Base-by-base conservation (phyloP, 78 protist genomes). In the Pelomyxa schiedti region DNA sequence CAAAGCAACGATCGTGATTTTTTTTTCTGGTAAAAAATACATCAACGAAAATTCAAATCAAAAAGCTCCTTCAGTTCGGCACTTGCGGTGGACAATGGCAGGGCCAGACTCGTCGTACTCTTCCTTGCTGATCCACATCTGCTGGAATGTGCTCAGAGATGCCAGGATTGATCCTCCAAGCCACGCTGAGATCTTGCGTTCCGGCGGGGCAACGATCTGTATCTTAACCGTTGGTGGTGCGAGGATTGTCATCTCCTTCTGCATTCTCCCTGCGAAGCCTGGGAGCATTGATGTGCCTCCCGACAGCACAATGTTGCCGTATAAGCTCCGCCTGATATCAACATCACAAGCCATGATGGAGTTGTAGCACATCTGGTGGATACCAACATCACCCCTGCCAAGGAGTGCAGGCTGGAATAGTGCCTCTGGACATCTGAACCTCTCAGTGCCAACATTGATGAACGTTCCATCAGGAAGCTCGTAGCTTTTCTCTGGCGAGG, bases 101-200 rank as follows among this genome's bases (percentile, higher is more conserved):
- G n/a, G n/a, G n/a, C n/a, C n/a, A n/a, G n/a, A n/a, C n/a, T n/a
- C n/a, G n/a, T n/a, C n/a, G n/a, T n/a, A n/a, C n/a, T n/a, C n/a
- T n/a, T n/a, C n/a, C n/a, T n/a, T n/a, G n/a, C n/a, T n/a, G n/a
- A n/a, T n/a, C n/a, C n/a, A n/a, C n/a, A n/a, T n/a, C n/a, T n/a
- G n/a, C n/a, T n/a, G n/a, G n/a, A n/a, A n/a, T n/a, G n/a, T n/a
- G n/a, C n/a, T n/a, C n/a, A n/a, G n/a, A n/a, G n/a, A n/a, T n/a
- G n/a, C n/a, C n/a, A n/a, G n/a, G n/a, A n/a, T n/a, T 65, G 97
- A 91, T 24, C 97, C 99, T 39, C 99, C 99, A 42, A 94, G 83
- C 97, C 98, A 96, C 83, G 84, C 95, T 38, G 95, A 82, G 91
- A 85, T 88, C 76, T 86, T 80, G 41, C 95, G 84, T 79, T 93